These are phyloP conservation scores for Amanita pallidorosea DNA, from an alignment of 768 basidiomycete species.

Conservation along the genomic window DNA sequence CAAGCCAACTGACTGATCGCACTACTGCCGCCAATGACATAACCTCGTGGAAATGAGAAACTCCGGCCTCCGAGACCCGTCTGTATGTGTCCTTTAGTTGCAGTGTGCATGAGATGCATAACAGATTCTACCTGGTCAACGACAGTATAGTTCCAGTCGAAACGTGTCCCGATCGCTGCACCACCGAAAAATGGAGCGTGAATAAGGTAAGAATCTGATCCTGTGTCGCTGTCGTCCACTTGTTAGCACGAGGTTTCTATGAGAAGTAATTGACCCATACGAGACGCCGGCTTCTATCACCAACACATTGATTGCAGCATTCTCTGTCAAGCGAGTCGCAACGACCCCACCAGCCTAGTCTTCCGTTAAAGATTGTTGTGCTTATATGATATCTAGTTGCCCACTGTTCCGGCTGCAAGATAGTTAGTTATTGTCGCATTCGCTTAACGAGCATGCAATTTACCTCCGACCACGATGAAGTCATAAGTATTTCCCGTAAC, in stretches of 20 bases:
- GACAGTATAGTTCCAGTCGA: slow-evolving; percentile 20
- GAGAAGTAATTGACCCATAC: slow-evolving; percentile 9
- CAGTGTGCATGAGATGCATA: neutral
- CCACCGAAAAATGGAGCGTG: slow-evolving; percentile 1
- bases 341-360: slow-evolving; percentile 35
- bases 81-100: neutral
- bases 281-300: slow-evolving; percentile 26
- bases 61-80: slow-evolving; percentile 13
- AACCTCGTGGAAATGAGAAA: slow-evolving; percentile 15
- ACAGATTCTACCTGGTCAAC: slow-evolving; percentile 9
- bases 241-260: slow-evolving; percentile 5
- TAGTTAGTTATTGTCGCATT: neutral
- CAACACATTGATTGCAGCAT: slow-evolving; percentile 22
- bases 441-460: neutral
- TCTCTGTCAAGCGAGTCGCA: slow-evolving; percentile 32
- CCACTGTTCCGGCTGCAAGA: slow-evolving; percentile 1
- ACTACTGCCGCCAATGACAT: slow-evolving; percentile 18
- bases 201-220: slow-evolving; percentile 5
- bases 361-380: neutral
- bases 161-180: slow-evolving; percentile 5
- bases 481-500: slow-evolving; percentile 9
- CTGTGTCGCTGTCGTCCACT: slow-evolving; percentile 3
- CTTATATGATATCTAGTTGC: neutral
- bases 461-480: slow-evolving; percentile 17
- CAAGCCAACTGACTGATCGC: slow-evolving; percentile 16